Evolutionary conservation across 768 basidiomycete species (phyloP), one percentile per base, ranked within the genome.

Genomic region (Rhodotorula babjevae): DNA sequence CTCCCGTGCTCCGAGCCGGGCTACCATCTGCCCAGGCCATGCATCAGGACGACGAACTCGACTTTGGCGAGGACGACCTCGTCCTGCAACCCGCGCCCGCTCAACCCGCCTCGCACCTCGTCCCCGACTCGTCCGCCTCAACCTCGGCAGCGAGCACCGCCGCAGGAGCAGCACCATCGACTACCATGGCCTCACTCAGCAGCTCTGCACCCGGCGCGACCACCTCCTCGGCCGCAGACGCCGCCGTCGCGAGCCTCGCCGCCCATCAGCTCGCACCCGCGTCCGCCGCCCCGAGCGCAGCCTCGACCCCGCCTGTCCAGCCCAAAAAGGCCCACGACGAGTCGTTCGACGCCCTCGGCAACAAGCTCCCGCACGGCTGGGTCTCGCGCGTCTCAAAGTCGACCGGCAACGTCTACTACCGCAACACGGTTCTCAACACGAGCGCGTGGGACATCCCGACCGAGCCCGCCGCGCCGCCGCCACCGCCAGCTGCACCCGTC

Each of bases 1-100:
- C 25, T 12, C 50, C 11, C 5, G 25, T 25, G 50, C 44, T 9
- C 44, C 50, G 23, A 25, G 50, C 25, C 10, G 50, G 19, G 50
- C 27, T 4, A 52, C 8, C 23, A 7, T 27, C 57, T 15, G 3
- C 5, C 25, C 19, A 2, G 19, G 16, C 47, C 52, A 65, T 68
- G 66, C 57, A 73, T 8, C 67, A 63, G 6, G 69, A 73, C 31
- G 70, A 72, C 36, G 76, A 74, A 27, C 69, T 76, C 69, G 75
- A 76, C 75, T 76, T 73, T 72, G 75, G 72, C 52, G 75, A 76
- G n/a, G 76, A 77, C 67, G 71, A 74, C 1, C 63, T 74, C 55
- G 64, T 65, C 36, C 61, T 44, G 3, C 47, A 63, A n/a, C 52
- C 31, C 29, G 2, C 29, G 18, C 36, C 5, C 61, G 31, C 7